These are phyloP conservation scores for Whalleya microplaca DNA, from an alignment of 2,329 filamentous ascomycete species.

Conservation along the genomic window DNA sequence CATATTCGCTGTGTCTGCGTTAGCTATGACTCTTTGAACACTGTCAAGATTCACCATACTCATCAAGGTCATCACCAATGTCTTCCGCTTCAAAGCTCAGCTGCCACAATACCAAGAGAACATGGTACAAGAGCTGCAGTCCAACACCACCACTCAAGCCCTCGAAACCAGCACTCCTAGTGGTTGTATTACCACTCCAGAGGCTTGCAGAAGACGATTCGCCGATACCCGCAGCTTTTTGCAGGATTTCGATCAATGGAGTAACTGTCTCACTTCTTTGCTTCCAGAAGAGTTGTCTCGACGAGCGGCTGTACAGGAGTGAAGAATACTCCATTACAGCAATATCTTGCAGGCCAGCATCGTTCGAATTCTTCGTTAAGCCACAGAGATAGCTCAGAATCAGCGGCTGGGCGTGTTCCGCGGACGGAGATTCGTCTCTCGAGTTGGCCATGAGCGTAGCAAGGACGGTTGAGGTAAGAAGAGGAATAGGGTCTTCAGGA, in stretches of 20 bases:
- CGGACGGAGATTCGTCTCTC: slow-evolving; percentile 64
- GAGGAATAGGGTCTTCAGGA: slow-evolving; percentile 77
- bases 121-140: slow-evolving; percentile 90
- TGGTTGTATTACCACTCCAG: slow-evolving; percentile 59
- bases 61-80: slow-evolving; percentile 76
- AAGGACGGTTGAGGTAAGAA: slow-evolving; percentile 87
- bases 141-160: slow-evolving; percentile 81
- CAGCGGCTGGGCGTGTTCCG: slow-evolving; percentile 74
- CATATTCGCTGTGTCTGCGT: slow-evolving; percentile 73
- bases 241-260: slow-evolving; percentile 81
- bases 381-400: slow-evolving; percentile 86
- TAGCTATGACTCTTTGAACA: slow-evolving; percentile 25
- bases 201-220: slow-evolving; percentile 65
- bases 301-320: slow-evolving; percentile 73
- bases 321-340: slow-evolving; percentile 90
- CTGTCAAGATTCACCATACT: slow-evolving; percentile 58
- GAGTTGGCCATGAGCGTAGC: slow-evolving; percentile 75
- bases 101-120: slow-evolving; percentile 93
- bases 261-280: slow-evolving; percentile 83
- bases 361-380: slow-evolving; percentile 75
- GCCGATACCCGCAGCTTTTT: slow-evolving; percentile 72
- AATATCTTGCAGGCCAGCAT: slow-evolving; percentile 92
- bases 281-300: slow-evolving; percentile 86
- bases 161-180: slow-evolving; percentile 65
- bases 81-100: slow-evolving; percentile 87